Base-by-base conservation (phyloP, 192 early-diverging fungal genomes). In the Mortierella claussenii region DNA sequence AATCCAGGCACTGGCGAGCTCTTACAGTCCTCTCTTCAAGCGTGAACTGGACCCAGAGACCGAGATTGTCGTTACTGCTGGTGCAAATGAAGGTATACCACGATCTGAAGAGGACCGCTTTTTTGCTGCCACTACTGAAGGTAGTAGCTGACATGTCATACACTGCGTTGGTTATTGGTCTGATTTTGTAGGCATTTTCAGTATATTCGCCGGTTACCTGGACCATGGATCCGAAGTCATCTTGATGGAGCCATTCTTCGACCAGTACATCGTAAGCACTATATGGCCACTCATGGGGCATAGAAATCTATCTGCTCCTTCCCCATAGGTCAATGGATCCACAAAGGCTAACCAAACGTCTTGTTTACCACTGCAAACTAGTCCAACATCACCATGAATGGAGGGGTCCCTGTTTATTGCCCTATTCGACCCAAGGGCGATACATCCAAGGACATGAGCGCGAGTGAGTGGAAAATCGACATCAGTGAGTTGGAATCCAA, bases 211-310 rank as follows among this genome's bases (percentile, higher is more conserved):
- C 13, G 89, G 88, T 21, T 95, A 93, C 55, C 70, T 98, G 61
- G 85, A 95, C 78, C 88, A 90, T 21, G 90, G 88, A 4, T 87
- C 92, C 54, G 95, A 96, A 57, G 95, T 94, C 34, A 94, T 98
- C 52, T 80, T 95, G 52, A 96, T 98, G 88, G 94, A 96, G 81
- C 97, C 97, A 2, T 96, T 93, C 68, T 98, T 97, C 82, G 97
- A 98, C 74, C 91, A 91, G 82, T 98, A 98, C 73, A 90, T 90
- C 63, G 88, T 89, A 80, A 79, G 86, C 48, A 26, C 20, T 31
- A 44, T 20, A 21, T 18, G 24, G 40, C 21, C n/a, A n/a, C n/a
- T n/a, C n/a, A n/a, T n/a, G n/a, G n/a, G n/a, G n/a, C n/a, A n/a
- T n/a, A n/a, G n/a, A n/a, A n/a, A n/a, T n/a, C n/a, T n/a, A n/a